These are phyloP conservation scores for Rhizopus delemar DNA, from an alignment of 371 early-diverging fungal genomes.

Conservation along the genomic window DNA sequence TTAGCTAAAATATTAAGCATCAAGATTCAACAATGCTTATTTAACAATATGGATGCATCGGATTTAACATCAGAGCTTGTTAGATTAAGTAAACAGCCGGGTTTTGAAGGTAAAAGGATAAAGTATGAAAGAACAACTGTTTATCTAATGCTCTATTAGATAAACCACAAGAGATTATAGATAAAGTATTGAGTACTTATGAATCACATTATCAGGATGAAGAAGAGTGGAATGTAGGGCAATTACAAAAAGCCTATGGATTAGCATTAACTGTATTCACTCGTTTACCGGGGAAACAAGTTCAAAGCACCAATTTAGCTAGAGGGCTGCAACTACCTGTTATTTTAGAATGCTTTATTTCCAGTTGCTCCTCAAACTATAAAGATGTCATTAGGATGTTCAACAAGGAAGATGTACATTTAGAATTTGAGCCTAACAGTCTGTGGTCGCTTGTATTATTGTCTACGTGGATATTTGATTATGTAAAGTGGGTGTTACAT, in stretches of 20 bases:
- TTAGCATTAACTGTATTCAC: conserved; percentile 32
- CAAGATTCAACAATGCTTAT: conserved; percentile 27
- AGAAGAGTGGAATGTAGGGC: conserved; percentile 33
- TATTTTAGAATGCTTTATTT: conserved; percentile 43
- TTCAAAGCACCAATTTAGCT: conserved; percentile 35
- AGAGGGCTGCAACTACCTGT: conserved; percentile 44
- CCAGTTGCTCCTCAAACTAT: conserved; percentile 36
- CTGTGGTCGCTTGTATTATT: conserved; percentile 45
- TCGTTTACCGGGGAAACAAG: conserved; percentile 24
- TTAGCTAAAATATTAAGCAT: conserved; percentile 8
- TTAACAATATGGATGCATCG: conserved; percentile 36
- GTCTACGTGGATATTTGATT: conserved; percentile 40
- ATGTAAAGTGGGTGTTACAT: conserved; percentile 36
- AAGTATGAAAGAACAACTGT: background rate
- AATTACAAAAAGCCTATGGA: conserved; percentile 35
- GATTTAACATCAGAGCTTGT: conserved; percentile 45
- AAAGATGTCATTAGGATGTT: conserved; percentile 18
- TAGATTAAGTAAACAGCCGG: conserved; percentile 18
- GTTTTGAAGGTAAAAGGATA: conserved; percentile 20
- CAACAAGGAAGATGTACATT: conserved; percentile 1
- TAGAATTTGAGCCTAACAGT: conserved; percentile 35
- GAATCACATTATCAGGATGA: conserved; percentile 22
- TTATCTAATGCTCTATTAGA: conserved; percentile 11
- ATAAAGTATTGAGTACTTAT: conserved; percentile 22
- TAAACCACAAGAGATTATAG: conserved; percentile 19